phyloP scores from a whole-genome alignment of 2,329 filamentous ascomycete species.

The Aspergillus amoenus region DNA sequence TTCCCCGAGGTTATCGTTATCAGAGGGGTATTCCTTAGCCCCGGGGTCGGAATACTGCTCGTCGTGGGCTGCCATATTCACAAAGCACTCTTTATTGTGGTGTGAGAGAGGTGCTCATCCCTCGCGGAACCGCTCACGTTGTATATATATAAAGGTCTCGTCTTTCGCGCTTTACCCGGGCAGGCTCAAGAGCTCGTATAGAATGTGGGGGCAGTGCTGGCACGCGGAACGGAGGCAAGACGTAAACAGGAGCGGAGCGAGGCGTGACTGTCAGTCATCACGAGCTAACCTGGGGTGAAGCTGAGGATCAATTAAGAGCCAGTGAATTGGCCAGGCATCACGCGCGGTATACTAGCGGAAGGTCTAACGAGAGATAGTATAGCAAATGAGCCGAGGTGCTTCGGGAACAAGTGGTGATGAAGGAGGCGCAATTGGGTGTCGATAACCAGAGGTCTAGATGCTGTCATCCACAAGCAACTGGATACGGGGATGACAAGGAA shows the following conservation, averaged over 20 bases:
- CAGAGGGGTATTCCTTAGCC: slow-evolving; percentile 14
- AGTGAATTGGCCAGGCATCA: slow-evolving; percentile 11
- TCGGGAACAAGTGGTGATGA: neutral
- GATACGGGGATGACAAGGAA: neutral
- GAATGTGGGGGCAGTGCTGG: neutral
- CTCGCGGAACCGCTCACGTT: neutral
- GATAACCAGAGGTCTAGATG: neutral
- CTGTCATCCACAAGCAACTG: neutral
- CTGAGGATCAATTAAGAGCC: slow-evolving; percentile 6
- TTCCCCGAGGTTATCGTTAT: slow-evolving; percentile 16
- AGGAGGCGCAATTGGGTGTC: neutral
- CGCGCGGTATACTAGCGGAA: slow-evolving; percentile 10
- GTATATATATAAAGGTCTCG: slow-evolving; percentile 1
- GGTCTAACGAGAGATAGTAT: slow-evolving; percentile 2
- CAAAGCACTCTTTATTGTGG: neutral
- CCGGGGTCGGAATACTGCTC: slow-evolving; percentile 9
- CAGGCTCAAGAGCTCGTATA: neutral
- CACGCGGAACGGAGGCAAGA: slow-evolving; percentile 9
- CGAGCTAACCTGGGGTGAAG: slow-evolving; percentile 7
- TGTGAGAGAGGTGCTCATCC: neutral
- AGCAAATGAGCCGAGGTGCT: neutral
- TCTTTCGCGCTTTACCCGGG: neutral
- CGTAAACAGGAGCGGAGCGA: slow-evolving; percentile 2
- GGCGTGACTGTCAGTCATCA: slow-evolving; percentile 15
- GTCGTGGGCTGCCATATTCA: slow-evolving; percentile 16